Evolutionary conservation across 225 moss, liverwort and hornwort species (phyloP), one percentile per base, ranked within the genome.

Genomic region (Marchantia paleacea): DNA sequence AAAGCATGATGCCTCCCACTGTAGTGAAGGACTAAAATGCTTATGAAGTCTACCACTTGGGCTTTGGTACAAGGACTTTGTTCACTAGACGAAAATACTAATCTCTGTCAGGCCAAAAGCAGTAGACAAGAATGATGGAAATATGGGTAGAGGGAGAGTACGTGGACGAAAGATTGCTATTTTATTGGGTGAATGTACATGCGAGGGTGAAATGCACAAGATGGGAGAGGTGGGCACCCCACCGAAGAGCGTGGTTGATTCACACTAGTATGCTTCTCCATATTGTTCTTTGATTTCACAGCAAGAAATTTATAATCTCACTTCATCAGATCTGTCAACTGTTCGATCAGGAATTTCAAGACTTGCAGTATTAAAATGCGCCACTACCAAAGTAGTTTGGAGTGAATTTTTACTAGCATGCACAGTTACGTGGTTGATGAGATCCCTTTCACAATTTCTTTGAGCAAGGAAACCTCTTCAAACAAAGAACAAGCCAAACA

Each of bases 1-100:
- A 75, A 57, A 55, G 69, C 69, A 69, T 69, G 29, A 69, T 12
- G 75, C 58, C 19, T 31, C n/a, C 29, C 57, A 30, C 7, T 76
- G 57, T 76, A 58, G 9, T 47, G 52, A 26, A 49, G 22, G 14
- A 75, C 10, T 47, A 8, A 30, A 28, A 20, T 31, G 28, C 30
- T 30, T 52, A 58, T 30, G 28, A 10, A 60, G 24, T 39, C 28
- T 30, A 22, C 58, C 39, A 58, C 14, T 76, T 28, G 0, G 52
- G 75, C 75, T 75, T 55, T 75, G 18, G 70, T 11, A 70, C 48
- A 5, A 70, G 70, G 3, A 18, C 29, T 1, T 18, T 18, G n/a
- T 64, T 6, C 13, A 48, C 16, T 11, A 70, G 70, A 70, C 18
- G 12, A 39, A 18, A 49, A 70, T 5, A 49, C 47, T 70, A 16